These are phyloP conservation scores for Diaporthe sp. DNA, from an alignment of 2,329 filamentous ascomycete species.

Conservation along the genomic window DNA sequence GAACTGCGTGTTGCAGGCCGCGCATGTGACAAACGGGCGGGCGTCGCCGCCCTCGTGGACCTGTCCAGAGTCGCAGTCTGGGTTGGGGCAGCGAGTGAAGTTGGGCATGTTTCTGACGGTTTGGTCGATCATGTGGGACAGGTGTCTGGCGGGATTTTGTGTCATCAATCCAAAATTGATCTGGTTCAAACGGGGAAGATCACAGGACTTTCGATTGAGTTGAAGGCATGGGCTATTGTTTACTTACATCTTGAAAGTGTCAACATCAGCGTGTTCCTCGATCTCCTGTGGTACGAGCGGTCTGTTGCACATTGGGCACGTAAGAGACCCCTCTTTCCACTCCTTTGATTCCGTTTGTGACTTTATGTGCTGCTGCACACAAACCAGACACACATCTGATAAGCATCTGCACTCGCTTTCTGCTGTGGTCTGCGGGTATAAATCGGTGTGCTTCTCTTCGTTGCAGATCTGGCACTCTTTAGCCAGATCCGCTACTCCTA, in stretches of 20 bases:
- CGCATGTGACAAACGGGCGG: conserved; percentile 45
- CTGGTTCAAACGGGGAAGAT: too few species aligned
- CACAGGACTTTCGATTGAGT: too few species aligned
- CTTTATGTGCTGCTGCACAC: conserved; percentile 19
- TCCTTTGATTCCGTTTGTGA: conserved; percentile 24
- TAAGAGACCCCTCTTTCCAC: conserved; percentile 13
- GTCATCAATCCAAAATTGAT: background rate
- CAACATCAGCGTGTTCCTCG: conserved; percentile 21
- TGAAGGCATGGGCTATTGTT: background rate
- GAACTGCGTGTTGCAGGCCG: conserved; percentile 39
- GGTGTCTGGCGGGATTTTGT: background rate
- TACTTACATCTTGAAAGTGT: conserved; percentile 16
- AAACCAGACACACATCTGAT: conserved; percentile 8
- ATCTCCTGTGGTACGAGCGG: background rate
- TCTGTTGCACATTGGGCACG: conserved; percentile 22
- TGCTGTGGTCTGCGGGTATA: background rate
- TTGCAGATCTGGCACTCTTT: conserved; percentile 26
- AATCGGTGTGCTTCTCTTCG: conserved; percentile 7
- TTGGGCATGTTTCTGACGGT: conserved; percentile 46
- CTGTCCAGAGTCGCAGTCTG: conserved; percentile 54
- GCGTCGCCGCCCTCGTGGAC: conserved; percentile 47
- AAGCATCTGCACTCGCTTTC: conserved; percentile 22
- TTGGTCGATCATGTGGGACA: conserved; percentile 7
- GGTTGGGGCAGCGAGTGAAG: conserved; percentile 54
- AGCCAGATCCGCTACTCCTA: background rate